These are phyloP conservation scores for Penicillium sp. DNA, from an alignment of 2,329 filamentous ascomycete species.

Conservation along the genomic window DNA sequence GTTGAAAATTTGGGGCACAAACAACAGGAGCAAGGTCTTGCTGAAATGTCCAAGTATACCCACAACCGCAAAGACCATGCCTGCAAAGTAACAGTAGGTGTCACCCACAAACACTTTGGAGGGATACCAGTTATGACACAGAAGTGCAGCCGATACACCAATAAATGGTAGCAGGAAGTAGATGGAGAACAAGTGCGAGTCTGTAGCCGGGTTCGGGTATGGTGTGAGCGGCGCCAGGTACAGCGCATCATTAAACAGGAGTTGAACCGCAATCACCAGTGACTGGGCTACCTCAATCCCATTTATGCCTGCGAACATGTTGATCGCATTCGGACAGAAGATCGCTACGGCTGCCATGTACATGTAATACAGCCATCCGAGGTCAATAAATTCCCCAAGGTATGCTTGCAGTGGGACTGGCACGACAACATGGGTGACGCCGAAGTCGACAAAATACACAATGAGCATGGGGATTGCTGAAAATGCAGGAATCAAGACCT, in stretches of 20 bases:
- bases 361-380: slow-evolving; percentile 82
- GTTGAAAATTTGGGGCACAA: slow-evolving; percentile 94
- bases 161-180: slow-evolving; percentile 94
- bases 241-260: slow-evolving; percentile 82
- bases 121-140: slow-evolving; percentile 94
- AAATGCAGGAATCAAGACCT: slow-evolving; percentile 95
- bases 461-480: slow-evolving; percentile 90
- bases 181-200: slow-evolving; percentile 93
- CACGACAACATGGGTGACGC: slow-evolving; percentile 91
- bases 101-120: slow-evolving; percentile 95
- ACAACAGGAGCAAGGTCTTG: slow-evolving; percentile 88
- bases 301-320: slow-evolving; percentile 99
- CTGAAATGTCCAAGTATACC: slow-evolving; percentile 97
- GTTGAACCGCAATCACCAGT: slow-evolving; percentile 79
- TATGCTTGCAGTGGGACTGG: slow-evolving; percentile 82
- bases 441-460: slow-evolving; percentile 98
- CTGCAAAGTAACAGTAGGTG: slow-evolving; percentile 99
- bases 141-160: slow-evolving; percentile 82
- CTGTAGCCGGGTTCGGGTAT: slow-evolving; percentile 88
- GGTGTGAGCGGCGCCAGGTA: slow-evolving; percentile 75
- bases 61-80: slow-evolving; percentile 98
- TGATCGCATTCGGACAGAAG: slow-evolving; percentile 98
- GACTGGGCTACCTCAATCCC: slow-evolving; percentile 96
- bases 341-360: slow-evolving; percentile 98
- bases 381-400: slow-evolving; percentile 79